Evolutionary conservation across 331 rosid species (phyloP).

Genomic region (Rosa hybrid): DNA sequence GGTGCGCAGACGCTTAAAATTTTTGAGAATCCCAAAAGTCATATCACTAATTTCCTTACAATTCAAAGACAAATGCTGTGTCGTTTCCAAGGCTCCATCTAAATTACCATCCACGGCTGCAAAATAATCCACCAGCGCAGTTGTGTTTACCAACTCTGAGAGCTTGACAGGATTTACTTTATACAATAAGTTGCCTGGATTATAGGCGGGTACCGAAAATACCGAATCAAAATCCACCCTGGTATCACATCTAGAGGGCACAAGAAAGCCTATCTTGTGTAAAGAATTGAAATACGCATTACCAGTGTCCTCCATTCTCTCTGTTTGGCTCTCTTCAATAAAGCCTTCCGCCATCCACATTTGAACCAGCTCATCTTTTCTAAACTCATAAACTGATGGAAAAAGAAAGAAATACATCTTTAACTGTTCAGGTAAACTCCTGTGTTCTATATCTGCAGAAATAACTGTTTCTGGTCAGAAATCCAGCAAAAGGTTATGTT

Average conservation of each 20-base stretch:
- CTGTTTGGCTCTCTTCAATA: background rate
- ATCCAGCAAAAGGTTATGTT: too few relatives aligned
- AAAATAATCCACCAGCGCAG: background rate
- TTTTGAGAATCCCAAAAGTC: background rate
- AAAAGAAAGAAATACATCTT: constrained; percentile 3
- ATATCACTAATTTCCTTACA: background rate
- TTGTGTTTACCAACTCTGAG: background rate
- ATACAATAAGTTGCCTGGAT: background rate
- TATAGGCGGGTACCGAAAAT: background rate
- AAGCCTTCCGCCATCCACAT: constrained; percentile 27
- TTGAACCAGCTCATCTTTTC: constrained; percentile 7
- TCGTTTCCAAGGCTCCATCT: background rate
- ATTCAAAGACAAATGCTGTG: constrained; percentile 12
- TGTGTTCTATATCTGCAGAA: background rate
- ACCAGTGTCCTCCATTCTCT: constrained; percentile 1
- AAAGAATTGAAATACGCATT: background rate
- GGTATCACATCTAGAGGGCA: constrained; percentile 6
- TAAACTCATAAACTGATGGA: constrained; percentile 4
- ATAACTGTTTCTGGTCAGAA: too few relatives aligned
- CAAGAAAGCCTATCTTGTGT: background rate
- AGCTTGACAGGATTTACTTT: constrained; percentile 5
- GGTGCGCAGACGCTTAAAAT: constrained; percentile 6
- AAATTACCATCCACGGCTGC: background rate
- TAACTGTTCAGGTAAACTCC: background rate
- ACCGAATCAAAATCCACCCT: background rate